These are phyloP conservation scores for Tricladium varicosporioides DNA, from an alignment of 2,329 filamentous ascomycete genomes.

Conservation along the genomic window DNA sequence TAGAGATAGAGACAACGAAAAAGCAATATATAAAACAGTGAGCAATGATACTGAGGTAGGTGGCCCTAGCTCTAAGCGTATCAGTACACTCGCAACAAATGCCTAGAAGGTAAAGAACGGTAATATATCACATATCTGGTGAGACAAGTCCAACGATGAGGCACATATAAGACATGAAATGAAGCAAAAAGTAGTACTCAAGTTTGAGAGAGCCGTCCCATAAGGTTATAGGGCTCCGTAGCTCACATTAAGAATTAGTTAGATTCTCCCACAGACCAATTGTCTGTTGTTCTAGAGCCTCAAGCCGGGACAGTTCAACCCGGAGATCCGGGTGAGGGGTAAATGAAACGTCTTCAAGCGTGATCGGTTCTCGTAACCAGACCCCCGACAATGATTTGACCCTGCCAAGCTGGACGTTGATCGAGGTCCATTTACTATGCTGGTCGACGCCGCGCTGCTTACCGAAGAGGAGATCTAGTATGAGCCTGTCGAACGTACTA, in stretches of 20 bases:
- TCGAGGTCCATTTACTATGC: conserved; percentile 10
- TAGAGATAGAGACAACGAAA: neutral
- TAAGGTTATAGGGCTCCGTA: neutral
- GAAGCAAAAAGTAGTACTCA: conserved; percentile 2
- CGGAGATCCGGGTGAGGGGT: conserved; percentile 7
- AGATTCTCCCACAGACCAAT: conserved; percentile 5
- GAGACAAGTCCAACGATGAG: neutral
- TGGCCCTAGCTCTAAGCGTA: conserved; percentile 1
- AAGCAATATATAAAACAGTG: conserved; percentile 12
- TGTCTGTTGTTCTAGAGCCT: conserved; percentile 9
- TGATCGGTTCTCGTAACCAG: conserved; percentile 11
- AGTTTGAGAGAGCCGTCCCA: conserved; percentile 2
- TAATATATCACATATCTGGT: conserved; percentile 6
- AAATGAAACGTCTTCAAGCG: conserved; percentile 10
- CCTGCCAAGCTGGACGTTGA: conserved; percentile 10
- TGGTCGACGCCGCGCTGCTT: conserved; percentile 8
- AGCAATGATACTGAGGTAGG: conserved; percentile 2
- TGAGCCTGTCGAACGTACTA: conserved; percentile 5
- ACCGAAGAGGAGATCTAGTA: conserved; percentile 8
- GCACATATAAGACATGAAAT: conserved; percentile 7
- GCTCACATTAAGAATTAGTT: neutral
- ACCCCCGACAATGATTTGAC: conserved; percentile 6
- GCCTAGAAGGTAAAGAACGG: conserved; percentile 7
- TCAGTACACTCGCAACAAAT: conserved; percentile 6
- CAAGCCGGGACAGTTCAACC: conserved; percentile 7